A percentile compares a stretch with the other conserved stretches of the same genome.
Evolutionary conservation across 2,329 filamentous ascomycete genomes (phyloP).

Genomic region (Westerdykella ornata): DNA sequence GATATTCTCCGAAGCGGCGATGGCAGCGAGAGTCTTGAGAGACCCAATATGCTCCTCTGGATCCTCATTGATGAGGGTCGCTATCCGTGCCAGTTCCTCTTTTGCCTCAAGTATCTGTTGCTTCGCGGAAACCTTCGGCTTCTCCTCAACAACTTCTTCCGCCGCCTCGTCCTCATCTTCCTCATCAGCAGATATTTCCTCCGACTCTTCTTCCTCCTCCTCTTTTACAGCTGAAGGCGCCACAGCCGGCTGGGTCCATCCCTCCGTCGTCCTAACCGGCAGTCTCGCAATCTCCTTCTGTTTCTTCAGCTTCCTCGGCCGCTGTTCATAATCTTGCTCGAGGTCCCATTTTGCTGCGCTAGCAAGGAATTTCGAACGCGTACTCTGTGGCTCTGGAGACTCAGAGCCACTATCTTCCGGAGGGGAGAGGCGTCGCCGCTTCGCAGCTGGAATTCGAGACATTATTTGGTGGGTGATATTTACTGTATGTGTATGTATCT

Average conservation of each 20-base stretch:
- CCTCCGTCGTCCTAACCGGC: conserved; percentile 80
- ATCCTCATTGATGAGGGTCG: conserved; percentile 75
- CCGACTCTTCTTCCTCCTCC: conserved; percentile 43
- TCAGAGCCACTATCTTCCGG: conserved; percentile 21
- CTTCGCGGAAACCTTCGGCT: conserved; percentile 62
- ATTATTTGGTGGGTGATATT: conserved; percentile 11
- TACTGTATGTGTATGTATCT: background rate
- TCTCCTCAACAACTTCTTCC: conserved; percentile 43
- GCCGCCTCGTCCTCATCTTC: conserved; percentile 42
- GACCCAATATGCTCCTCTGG: conserved; percentile 82
- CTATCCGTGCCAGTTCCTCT: conserved; percentile 83
- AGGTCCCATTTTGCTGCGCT: conserved; percentile 80
- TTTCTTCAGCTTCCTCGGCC: conserved; percentile 67
- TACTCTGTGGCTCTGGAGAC: conserved; percentile 11
- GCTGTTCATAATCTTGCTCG: conserved; percentile 83
- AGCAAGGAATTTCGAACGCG: conserved; percentile 56
- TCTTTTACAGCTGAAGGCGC: conserved; percentile 42
- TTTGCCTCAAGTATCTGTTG: conserved; percentile 82
- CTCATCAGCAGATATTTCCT: conserved; percentile 39
- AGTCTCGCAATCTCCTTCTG: conserved; percentile 66
- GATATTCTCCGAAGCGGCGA: conserved; percentile 62
- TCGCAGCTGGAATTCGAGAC: conserved; percentile 32
- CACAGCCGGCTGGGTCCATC: conserved; percentile 56
- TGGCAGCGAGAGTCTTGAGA: conserved; percentile 69
- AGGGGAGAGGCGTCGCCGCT: conserved; percentile 35